Evolutionary conservation across 1,284 basidiomycete species (phyloP).

Genomic region (Tylopilus sp.): DNA sequence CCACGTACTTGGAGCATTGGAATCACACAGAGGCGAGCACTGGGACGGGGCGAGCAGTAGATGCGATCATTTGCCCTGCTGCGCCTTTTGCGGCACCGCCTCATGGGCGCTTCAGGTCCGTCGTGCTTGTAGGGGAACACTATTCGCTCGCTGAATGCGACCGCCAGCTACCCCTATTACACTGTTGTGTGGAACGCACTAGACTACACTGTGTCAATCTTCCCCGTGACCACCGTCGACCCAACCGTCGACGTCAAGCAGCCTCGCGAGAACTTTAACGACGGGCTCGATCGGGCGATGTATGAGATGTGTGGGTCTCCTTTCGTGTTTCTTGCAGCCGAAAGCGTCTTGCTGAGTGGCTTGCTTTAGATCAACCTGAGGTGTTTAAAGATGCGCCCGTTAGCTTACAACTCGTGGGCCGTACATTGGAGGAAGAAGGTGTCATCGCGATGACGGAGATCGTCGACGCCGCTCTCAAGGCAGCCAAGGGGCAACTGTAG

Average conservation of each 20-base stretch:
- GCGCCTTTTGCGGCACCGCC: constrained; percentile 52
- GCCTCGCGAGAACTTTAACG: constrained; percentile 43
- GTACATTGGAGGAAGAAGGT: constrained; percentile 72
- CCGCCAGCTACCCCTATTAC: constrained; percentile 44
- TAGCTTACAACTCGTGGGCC: constrained; percentile 64
- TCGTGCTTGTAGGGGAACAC: constrained; percentile 13
- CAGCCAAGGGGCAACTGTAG: neutral
- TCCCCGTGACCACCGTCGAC: constrained; percentile 66
- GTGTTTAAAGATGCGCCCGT: constrained; percentile 61
- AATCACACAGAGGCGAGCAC: constrained; percentile 45
- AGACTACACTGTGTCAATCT: constrained; percentile 62
- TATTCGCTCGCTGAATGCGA: constrained; percentile 1
- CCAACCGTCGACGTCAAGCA: constrained; percentile 43
- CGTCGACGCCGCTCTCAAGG: constrained; percentile 42
- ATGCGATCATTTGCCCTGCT: constrained; percentile 58
- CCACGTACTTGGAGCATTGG: constrained; percentile 57
- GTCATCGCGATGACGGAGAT: constrained; percentile 62
- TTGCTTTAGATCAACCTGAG: constrained; percentile 50
- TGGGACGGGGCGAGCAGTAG: constrained; percentile 59
- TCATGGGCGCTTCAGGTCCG: constrained; percentile 48
- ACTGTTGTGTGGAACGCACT: constrained; percentile 66
- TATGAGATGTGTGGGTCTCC: constrained; percentile 53
- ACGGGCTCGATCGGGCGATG: constrained; percentile 43
- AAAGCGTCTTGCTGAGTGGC: constrained; percentile 5
- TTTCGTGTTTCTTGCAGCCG: neutral